Base-by-base conservation (phyloP, 2,329 filamentous ascomycete species). In the Emydomyces testavorans region DNA sequence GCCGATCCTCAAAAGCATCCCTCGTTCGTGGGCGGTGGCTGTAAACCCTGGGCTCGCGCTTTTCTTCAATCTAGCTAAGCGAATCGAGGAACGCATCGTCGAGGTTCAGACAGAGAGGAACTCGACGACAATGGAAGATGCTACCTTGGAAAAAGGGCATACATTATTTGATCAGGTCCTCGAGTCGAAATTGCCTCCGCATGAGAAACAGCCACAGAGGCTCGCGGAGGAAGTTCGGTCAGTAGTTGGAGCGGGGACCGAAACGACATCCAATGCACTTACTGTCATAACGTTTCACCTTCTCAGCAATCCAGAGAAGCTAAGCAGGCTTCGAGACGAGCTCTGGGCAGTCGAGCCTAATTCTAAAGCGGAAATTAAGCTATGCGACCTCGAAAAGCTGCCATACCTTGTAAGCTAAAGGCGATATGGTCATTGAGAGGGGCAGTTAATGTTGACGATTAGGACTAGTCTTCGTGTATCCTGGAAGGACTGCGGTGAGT, bases 161-260 rank as follows among this genome's bases (percentile, higher is more conserved):
- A 66, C 63, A 6, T 56, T 67, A 40, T 59, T 64, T 49, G 56
- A 61, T 48, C 56, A 59, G 26, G 32, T 52, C 6, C 31, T 62
- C 3, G 60, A 65, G 28, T 63, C 63, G 1, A 50, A 58, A 1
- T 41, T 72, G 16, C 64, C 58, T 8, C 56, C 52, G 0, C 53
- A 65, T 3, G 68, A 73, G 42, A 67, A 65, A 36, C 62, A 52
- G 0, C 39, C 57, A 4, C 55, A 58, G 49, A 58, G 63, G 0
- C 41, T 67, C 7, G 53, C 59, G 16, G 60, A 64, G 42, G 64
- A 67, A 37, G 56, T 58, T 6, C 53, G 58, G 2, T 48, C 59
- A 20, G 47, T 65, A 2, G 50, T 65, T n/a, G 56, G 52, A 4
- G 63, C 63, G 2, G 64, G 64, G 0, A 66, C 58, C 0, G 64